Percentiles rank a stretch among this genome's conserved stretches.
phyloP scores from a whole-genome alignment of 23 red algal species.

The Gracilaria vermiculophylla region DNA sequence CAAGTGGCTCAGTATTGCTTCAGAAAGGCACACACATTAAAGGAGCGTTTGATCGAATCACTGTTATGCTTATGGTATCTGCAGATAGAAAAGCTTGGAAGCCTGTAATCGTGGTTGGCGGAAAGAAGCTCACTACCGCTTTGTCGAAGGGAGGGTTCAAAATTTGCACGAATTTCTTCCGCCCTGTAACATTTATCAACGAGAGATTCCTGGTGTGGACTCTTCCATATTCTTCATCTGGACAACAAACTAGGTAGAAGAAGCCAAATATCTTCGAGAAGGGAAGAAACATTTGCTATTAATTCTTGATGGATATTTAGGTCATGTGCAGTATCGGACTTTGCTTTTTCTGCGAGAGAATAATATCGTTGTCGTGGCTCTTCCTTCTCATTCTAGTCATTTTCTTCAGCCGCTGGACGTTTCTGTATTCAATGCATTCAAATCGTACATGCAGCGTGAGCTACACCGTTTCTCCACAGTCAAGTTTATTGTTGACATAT shows the following conservation, averaged over 20 bases:
- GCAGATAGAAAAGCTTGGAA: slow-evolving; percentile 7
- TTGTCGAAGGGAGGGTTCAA: background rate
- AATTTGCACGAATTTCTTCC: background rate
- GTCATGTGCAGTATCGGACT: background rate
- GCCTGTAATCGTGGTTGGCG: background rate
- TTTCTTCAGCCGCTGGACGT: slow-evolving; percentile 5
- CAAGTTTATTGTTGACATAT: too few species aligned
- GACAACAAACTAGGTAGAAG: background rate
- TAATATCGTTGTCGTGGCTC: background rate
- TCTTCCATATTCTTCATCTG: background rate
- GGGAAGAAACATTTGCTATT: background rate
- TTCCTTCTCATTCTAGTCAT: background rate
- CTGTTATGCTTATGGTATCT: slow-evolving; percentile 17
- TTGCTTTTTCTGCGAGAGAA: background rate
- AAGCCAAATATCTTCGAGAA: background rate
- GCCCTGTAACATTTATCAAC: slow-evolving; percentile 27
- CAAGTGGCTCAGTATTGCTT: too few species aligned
- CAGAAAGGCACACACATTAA: background rate
- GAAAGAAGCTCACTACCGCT: background rate
- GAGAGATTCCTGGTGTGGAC: slow-evolving; percentile 7
- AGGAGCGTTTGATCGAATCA: background rate
- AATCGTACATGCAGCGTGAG: background rate
- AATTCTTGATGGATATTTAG: background rate
- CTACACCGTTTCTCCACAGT: background rate
- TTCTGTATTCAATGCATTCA: background rate